phyloP scores from a whole-genome alignment of 2,329 filamentous ascomycete species.

The Xylariaceae sp. region DNA sequence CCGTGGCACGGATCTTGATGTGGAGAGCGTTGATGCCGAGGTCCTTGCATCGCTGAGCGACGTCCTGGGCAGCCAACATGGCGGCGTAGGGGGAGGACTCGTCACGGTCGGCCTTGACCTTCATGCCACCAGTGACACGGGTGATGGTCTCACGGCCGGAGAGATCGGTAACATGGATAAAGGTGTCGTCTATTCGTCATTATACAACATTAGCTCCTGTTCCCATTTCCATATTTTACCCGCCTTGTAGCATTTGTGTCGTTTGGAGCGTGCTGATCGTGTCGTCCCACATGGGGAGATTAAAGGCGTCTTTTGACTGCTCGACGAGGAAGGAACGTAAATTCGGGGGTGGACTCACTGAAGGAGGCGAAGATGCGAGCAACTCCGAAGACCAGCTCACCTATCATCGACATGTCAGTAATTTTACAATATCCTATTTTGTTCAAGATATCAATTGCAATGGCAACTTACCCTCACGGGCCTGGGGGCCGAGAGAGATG shows the following conservation, averaged over 20 bases:
- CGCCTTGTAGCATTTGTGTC: neutral
- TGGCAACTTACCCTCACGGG: slow-evolving; percentile 77
- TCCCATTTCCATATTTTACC: too few relatives aligned
- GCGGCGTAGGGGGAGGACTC: slow-evolving; percentile 99
- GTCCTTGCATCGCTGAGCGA: slow-evolving; percentile 78
- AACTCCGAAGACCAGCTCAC: slow-evolving; percentile 96
- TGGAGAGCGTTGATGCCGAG: slow-evolving; percentile 84
- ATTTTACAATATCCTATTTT: too few relatives aligned
- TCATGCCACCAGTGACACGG: slow-evolving; percentile 99
- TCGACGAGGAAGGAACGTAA: too few relatives aligned
- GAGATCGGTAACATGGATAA: slow-evolving; percentile 99
- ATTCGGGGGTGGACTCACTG: slow-evolving; percentile 36
- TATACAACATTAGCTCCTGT: too few relatives aligned
- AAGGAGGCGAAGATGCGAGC: slow-evolving; percentile 96
- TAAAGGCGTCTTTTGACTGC: too few relatives aligned
- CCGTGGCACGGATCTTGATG: slow-evolving; percentile 99
- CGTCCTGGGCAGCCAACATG: slow-evolving; percentile 99
- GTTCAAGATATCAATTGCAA: too few relatives aligned
- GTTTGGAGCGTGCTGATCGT: neutral
- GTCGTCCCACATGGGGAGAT: too few relatives aligned
- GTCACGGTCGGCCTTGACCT: slow-evolving; percentile 99
- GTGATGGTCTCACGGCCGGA: slow-evolving; percentile 96
- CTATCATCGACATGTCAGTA: slow-evolving; percentile 42
- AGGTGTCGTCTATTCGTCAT: slow-evolving; percentile 67
- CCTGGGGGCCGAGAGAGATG: slow-evolving; percentile 95